These are phyloP conservation scores for Diplodia scrobiculata DNA, from an alignment of 2,329 filamentous ascomycete species.

Conservation along the genomic window DNA sequence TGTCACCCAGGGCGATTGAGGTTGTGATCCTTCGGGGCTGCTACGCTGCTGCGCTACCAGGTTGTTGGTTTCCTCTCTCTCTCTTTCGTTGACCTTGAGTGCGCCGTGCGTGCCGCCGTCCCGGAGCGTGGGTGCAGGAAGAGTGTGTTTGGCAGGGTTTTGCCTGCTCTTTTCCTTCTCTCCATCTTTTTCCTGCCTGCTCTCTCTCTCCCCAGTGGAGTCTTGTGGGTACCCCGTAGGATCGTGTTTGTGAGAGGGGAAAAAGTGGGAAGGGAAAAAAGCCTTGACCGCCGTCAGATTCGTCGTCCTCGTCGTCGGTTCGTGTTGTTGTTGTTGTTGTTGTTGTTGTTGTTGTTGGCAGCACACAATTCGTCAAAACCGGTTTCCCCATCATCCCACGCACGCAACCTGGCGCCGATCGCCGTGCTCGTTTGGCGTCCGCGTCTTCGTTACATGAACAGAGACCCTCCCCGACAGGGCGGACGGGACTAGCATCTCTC, in stretches of 20 bases:
- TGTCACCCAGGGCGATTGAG: background rate
- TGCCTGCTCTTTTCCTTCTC: background rate
- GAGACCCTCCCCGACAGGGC: background rate
- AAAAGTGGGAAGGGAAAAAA: background rate
- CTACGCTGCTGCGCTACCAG: background rate
- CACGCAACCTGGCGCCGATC: background rate
- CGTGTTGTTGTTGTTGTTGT: background rate
- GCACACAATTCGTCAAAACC: too few relatives aligned
- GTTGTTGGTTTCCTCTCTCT: background rate
- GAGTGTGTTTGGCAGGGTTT: background rate
- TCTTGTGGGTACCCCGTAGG: background rate
- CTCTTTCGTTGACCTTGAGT: too few relatives aligned
- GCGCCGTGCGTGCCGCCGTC: background rate
- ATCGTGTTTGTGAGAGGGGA: background rate
- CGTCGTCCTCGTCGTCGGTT: background rate
- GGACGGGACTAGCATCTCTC: background rate
- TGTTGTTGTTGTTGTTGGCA: background rate
- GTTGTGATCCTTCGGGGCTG: background rate
- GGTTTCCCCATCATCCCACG: too few relatives aligned
- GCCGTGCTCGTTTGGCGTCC: background rate
- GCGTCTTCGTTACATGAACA: background rate
- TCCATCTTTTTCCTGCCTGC: background rate
- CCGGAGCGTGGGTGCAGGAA: background rate
- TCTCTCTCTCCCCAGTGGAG: background rate
- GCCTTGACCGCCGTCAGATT: background rate